Conservation (phyloP, 805 yeast genomes). For the Saccharomycopsis synnaedendra region DNA sequence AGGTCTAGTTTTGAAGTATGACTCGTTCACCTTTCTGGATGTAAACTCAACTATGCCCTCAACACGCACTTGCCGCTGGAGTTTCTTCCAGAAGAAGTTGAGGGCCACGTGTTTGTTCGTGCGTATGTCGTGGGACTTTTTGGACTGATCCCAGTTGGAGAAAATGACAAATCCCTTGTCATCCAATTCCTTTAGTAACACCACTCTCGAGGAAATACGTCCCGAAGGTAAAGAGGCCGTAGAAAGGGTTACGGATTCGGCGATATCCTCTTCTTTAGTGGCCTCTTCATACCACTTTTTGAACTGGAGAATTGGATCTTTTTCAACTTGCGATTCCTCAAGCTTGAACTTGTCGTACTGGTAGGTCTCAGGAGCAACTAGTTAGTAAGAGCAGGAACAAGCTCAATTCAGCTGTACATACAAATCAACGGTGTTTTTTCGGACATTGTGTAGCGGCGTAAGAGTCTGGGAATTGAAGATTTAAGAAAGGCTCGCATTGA, state of each 20-base stretch:
- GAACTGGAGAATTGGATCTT: slow-evolving; percentile 69
- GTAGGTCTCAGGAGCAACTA: slow-evolving; percentile 78
- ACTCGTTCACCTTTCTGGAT: slow-evolving; percentile 57
- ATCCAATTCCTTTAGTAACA: slow-evolving; percentile 84
- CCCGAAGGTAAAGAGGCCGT: slow-evolving; percentile 87
- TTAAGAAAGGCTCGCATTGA: background rate
- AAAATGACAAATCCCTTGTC: slow-evolving; percentile 73
- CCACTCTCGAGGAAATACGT: slow-evolving; percentile 75
- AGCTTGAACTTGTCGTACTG: slow-evolving; percentile 69
- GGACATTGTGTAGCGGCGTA: background rate
- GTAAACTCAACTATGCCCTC: slow-evolving; percentile 79
- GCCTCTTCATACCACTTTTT: slow-evolving; percentile 81
- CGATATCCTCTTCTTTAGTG: slow-evolving; percentile 43
- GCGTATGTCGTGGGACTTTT: slow-evolving; percentile 60
- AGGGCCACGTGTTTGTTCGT: slow-evolving; percentile 74
- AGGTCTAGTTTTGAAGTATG: slow-evolving; percentile 81
- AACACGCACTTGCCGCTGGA: slow-evolving; percentile 87
- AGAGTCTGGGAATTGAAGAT: no score
- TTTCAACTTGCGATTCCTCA: slow-evolving; percentile 37
- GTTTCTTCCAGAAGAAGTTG: slow-evolving; percentile 83
- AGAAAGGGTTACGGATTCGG: slow-evolving; percentile 80
- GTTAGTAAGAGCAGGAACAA: background rate
- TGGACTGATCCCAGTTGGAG: slow-evolving; percentile 85
- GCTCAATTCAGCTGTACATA: background rate
- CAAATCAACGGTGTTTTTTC: slow-evolving; percentile 3